Evolutionary conservation across 75 land plant species (phyloP).

Genomic region (Sequoia sempervirens): DNA sequence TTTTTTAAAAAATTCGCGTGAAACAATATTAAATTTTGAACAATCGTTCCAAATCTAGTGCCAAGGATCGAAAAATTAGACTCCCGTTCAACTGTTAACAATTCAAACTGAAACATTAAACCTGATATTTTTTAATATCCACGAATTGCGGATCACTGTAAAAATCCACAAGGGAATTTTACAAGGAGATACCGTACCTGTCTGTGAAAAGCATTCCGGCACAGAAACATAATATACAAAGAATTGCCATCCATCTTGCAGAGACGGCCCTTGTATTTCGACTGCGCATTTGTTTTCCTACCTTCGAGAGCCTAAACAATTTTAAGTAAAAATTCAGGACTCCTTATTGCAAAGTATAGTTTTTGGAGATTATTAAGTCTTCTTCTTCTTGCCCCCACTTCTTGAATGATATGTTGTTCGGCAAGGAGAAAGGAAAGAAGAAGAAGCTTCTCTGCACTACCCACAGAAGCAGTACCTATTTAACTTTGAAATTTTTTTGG

Average conservation of each 20-base stretch:
- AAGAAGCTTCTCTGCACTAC: background rate
- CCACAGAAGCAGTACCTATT: no score
- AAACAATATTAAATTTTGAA: background rate
- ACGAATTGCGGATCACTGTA: background rate
- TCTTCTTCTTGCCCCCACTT: background rate
- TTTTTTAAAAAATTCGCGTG: background rate
- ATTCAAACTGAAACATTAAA: background rate
- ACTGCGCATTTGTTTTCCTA: background rate
- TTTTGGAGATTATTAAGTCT: background rate
- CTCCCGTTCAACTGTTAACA: background rate
- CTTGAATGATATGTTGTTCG: background rate
- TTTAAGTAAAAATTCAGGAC: background rate
- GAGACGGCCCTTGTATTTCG: background rate
- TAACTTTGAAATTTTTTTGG: no score
- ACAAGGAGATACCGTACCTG: background rate
- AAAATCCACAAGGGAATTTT: background rate
- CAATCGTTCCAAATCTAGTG: background rate
- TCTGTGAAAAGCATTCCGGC: constrained; percentile 9
- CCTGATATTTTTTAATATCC: background rate
- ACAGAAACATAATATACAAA: background rate
- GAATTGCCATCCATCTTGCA: background rate
- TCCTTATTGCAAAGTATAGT: background rate
- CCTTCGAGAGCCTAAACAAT: background rate
- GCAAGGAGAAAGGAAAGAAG: background rate
- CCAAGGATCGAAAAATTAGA: background rate